Evolutionary conservation across 805 yeast species (phyloP).

Genomic region (Monosporozyma siamensis): DNA sequence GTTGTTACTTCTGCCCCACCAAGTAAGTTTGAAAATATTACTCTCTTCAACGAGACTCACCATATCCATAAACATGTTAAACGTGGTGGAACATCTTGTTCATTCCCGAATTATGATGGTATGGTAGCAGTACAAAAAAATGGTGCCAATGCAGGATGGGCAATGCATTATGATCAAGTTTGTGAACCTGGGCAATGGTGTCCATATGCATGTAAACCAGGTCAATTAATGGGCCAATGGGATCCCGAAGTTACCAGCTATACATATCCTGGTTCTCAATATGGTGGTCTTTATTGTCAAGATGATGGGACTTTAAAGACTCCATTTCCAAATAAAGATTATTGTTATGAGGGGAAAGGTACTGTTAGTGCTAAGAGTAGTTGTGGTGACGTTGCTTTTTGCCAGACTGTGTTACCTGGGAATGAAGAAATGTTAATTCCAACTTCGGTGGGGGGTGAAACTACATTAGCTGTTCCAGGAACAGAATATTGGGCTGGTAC

Average conservation of each 20-base stretch:
- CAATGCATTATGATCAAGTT: conserved; percentile 61
- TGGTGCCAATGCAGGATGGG: conserved; percentile 75
- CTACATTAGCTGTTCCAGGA: conserved; percentile 76
- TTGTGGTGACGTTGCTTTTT: conserved; percentile 61
- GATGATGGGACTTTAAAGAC: conserved; percentile 56
- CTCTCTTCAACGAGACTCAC: background rate
- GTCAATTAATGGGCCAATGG: conserved; percentile 84
- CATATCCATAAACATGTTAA: conserved; percentile 3
- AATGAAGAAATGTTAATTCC: conserved; percentile 93
- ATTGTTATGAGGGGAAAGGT: conserved; percentile 73
- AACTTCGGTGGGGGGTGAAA: conserved; percentile 43
- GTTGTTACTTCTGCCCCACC: too few relatives aligned
- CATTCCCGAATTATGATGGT: conserved; percentile 59
- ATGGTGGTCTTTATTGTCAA: conserved; percentile 80
- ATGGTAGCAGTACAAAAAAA: conserved; percentile 57
- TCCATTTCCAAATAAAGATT: conserved; percentile 46
- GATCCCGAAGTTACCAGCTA: conserved; percentile 66
- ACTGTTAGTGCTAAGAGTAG: conserved; percentile 51
- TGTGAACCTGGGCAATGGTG: conserved; percentile 77
- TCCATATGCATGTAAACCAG: conserved; percentile 88
- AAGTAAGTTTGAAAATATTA: too few relatives aligned
- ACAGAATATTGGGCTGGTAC: conserved; percentile 77
- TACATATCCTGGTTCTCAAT: conserved; percentile 64
- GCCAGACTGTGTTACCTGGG: conserved; percentile 91
- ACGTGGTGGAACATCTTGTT: conserved; percentile 32